These are phyloP conservation scores for Coprinellus micaceus DNA, from an alignment of 768 basidiomycete species.

Conservation along the genomic window DNA sequence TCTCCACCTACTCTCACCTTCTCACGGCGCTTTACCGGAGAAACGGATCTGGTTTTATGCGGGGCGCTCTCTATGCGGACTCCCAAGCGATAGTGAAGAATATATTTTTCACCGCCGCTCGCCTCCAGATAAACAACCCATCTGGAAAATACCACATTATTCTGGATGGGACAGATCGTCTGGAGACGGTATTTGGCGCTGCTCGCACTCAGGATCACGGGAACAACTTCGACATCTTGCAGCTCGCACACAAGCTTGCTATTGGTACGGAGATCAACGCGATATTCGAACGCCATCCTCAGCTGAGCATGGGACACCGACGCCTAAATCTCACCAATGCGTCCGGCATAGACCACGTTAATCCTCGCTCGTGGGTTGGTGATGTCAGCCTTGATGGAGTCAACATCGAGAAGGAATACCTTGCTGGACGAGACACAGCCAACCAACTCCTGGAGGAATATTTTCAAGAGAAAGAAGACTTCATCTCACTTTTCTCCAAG, in stretches of 20 bases:
- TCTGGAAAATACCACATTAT: conserved; percentile 14
- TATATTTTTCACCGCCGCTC: conserved; percentile 21
- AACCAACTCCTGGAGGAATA: neutral
- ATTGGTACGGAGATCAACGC: conserved; percentile 15
- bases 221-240: conserved; percentile 20
- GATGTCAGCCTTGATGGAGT: neutral
- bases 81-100: conserved; percentile 24
- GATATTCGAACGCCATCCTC: conserved; percentile 17
- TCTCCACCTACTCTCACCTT: conserved; percentile 17
- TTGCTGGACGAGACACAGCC: conserved; percentile 9
- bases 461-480: neutral
- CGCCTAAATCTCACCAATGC: conserved; percentile 11
- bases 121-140: conserved; percentile 17
- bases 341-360: conserved; percentile 22
- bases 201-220: conserved; percentile 20
- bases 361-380: conserved; percentile 20
- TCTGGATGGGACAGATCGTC: conserved; percentile 22
- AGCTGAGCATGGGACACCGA: conserved; percentile 19
- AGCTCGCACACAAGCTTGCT: conserved; percentile 18
- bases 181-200: conserved; percentile 23
- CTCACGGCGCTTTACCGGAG: conserved; percentile 14
- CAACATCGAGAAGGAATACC: conserved; percentile 7
- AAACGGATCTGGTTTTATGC: conserved; percentile 15
- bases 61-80: conserved; percentile 20
- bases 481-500: conserved; percentile 7